These are phyloP conservation scores for Alternaria sp. DNA, from an alignment of 2,329 filamentous ascomycete genomes.

Conservation along the genomic window DNA sequence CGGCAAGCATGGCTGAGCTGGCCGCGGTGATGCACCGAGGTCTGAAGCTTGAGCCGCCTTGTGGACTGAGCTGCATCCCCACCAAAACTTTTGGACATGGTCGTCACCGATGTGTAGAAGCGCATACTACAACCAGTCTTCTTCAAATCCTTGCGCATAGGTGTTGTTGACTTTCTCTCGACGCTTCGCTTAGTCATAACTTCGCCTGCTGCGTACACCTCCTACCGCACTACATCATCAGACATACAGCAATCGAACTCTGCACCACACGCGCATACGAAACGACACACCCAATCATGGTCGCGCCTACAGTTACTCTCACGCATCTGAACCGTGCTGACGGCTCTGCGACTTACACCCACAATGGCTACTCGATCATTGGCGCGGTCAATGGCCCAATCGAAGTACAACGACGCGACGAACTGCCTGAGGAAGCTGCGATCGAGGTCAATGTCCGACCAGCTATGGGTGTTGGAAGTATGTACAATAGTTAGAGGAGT, in stretches of 20 bases:
- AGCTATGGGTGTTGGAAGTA: constrained; percentile 80
- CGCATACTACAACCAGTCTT: background rate
- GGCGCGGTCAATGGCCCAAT: constrained; percentile 92
- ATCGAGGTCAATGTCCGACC: constrained; percentile 92
- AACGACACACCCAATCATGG: constrained; percentile 23
- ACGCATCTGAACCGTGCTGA: constrained; percentile 72
- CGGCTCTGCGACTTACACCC: constrained; percentile 80
- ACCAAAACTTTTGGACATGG: constrained; percentile 35
- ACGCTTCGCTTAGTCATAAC: background rate
- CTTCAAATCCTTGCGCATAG: background rate
- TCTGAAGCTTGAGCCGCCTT: constrained; percentile 27
- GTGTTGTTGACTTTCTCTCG: background rate
- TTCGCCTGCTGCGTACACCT: background rate
- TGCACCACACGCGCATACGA: constrained; percentile 6
- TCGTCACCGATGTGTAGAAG: background rate
- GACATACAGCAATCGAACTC: background rate
- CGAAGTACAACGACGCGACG: constrained; percentile 87
- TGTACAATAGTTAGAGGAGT: background rate
- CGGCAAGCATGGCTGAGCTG: constrained; percentile 14
- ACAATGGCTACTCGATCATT: constrained; percentile 80
- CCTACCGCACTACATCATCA: background rate
- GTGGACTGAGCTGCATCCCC: constrained; percentile 34
- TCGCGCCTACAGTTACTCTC: constrained; percentile 43
- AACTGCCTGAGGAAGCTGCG: constrained; percentile 88
- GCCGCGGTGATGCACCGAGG: constrained; percentile 33